Conservation (phyloP, 2,329 filamentous ascomycete species). For the Peltaster fructicola region DNA sequence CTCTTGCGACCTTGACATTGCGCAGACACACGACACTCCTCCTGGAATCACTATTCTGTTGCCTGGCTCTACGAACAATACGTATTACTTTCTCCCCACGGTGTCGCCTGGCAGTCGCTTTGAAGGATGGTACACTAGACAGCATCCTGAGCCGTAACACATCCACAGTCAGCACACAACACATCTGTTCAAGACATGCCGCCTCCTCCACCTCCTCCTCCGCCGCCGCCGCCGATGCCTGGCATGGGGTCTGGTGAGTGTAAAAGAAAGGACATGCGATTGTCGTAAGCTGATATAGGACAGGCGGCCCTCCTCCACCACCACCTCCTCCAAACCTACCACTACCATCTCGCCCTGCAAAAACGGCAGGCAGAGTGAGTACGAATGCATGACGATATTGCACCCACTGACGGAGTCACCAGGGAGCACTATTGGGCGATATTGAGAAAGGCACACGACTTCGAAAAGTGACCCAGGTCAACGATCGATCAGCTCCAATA, state of each 20-base stretch:
- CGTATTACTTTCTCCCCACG: no score
- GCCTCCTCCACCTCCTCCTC: conserved; percentile 53
- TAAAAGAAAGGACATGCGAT: background rate
- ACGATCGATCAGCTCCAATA: conserved; percentile 74
- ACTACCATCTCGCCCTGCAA: conserved; percentile 40
- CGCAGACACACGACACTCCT: no score
- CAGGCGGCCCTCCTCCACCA: conserved; percentile 41
- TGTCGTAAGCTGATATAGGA: conserved; percentile 1
- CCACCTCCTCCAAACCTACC: conserved; percentile 43
- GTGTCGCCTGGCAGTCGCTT: no score
- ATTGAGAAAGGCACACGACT: conserved; percentile 66
- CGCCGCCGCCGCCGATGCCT: conserved; percentile 42
- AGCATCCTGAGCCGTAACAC: no score
- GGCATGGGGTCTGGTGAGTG: conserved; percentile 32
- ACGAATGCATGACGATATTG: no score
- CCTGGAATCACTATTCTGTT: no score
- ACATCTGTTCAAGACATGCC: conserved; percentile 9
- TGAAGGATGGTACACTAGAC: no score
- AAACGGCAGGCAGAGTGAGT: conserved; percentile 44
- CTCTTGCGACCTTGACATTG: no score
- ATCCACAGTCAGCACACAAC: no score
- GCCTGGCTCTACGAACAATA: no score
- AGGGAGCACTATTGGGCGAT: conserved; percentile 78
- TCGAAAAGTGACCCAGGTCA: conserved; percentile 67
- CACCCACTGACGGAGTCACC: conserved; percentile 3